Base-by-base conservation (phyloP, 192 early-diverging fungal species). In the Coemansia sp. region DNA sequence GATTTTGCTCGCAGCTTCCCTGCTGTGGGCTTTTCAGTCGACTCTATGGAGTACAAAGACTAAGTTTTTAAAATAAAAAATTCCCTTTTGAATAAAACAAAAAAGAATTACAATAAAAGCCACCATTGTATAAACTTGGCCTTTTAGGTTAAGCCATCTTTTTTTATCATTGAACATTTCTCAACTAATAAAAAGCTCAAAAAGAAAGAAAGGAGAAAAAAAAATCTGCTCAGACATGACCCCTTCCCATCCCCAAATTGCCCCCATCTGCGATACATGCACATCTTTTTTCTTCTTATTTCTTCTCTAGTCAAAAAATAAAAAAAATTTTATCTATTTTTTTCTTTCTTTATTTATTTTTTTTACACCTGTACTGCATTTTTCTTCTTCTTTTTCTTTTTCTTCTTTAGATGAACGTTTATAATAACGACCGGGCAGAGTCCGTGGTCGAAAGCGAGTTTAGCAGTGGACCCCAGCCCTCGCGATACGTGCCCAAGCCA, bases 1-100 rank as follows among this genome's bases (percentile, higher is more conserved):
- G 86, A 88, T 8, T 99, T 99, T 76, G 78, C 93, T 9, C 87
- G 76, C 66, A 75, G 80, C 73, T 99, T 99, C 88, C 95, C 95
- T 14, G 93, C 92, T 0, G 87, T 94, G 61, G 95, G 96, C 41
- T 94, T 93, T 79, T 82, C 86, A 25, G 88, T 89, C 42, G 71
- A 79, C 61, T 87, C 90, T 65, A 91, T 93, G 91, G 79, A 72
- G 29, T 85, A 74, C 67, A 73, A 75, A 47, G 60, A 67, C 60
- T 82, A 56, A 60, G 7, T 2, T 12, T 31, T 29, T 37, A 39
- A n/a, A n/a, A n/a, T n/a, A n/a, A n/a, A n/a, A n/a, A n/a, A n/a
- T n/a, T n/a, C n/a, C n/a, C n/a, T n/a, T n/a, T n/a, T n/a, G n/a
- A n/a, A n/a, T n/a, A n/a, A n/a, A n/a, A n/a, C n/a, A n/a, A n/a